Base-by-base conservation (phyloP, 2,329 filamentous ascomycete species). In the Metarhizium anisopliae region DNA sequence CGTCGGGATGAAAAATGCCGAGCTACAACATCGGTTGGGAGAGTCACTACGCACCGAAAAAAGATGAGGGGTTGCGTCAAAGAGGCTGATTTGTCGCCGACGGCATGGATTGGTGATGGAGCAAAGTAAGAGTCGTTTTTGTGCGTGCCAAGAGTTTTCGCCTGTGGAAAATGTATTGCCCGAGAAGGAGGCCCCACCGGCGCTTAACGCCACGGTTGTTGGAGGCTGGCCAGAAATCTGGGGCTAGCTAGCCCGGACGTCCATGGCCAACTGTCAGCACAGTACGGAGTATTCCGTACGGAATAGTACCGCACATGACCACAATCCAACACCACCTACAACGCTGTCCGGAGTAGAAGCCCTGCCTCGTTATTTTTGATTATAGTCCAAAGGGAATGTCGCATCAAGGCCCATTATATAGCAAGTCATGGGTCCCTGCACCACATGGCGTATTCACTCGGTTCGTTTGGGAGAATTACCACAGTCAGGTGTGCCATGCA, bases 71-170 rank as follows among this genome's bases (percentile, higher is more conserved):
- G 65, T 66, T 55, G 62, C 60, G 62, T 62, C 62, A 66, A 65
- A 62, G 63, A 65, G 66, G 66, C 67, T 69, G 65, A 57, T 56
- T 66, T 68, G 65, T 70, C 68, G 67, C 67, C 67, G 66, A 66
- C 67, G 63, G 62, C 62, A 68, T 64, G 58, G 62, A 61, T 60
- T 70, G 64, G 60, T 70, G 68, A 67, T 68, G 63, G 65, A 65
- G 66, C 63, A 63, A 66, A 67, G 68, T 61, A 58, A 64, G 67
- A 69, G 68, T 67, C 64, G 67, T 66, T 73, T 73, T 74, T 74
- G 72, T 74, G 72, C 72, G 72, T 73, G 71, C 70, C 71, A 73
- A 73, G 70, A 73, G 63, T 73, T 74, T 72, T 72, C 68, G 68
- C 67, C 59, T 65, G 61, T 66, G 70, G 70, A 72, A 67, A 65